Base-by-base conservation (phyloP, 2,329 filamentous ascomycete genomes). In the Aquanectria penicillioides region DNA sequence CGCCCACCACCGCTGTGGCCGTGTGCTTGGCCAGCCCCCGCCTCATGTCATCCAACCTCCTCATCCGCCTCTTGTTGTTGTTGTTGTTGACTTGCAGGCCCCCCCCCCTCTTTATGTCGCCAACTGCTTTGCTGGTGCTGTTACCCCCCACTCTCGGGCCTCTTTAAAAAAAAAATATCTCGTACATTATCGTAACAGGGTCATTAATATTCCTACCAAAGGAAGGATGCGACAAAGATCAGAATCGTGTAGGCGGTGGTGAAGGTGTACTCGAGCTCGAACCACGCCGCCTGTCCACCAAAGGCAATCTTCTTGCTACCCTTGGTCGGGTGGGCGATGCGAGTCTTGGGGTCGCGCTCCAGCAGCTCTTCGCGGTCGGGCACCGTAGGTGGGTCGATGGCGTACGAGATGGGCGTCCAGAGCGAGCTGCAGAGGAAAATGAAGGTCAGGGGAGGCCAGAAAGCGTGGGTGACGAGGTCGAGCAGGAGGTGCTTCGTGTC, bases 371-470 rank as follows among this genome's bases (percentile, higher is more conserved):
- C 82, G 13, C 86, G 80, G 26, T 86, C 82, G 0, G 85, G 84
- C 75, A 86, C 81, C 3, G 69, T 74, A 0, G 87, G 87, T 1
- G 87, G 87, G 62, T 83, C 83, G 51, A 89, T 82, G 20, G 85
- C 84, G 68, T 89, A 89, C 2, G 78, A 77, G 40, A 89, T 78
- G 0, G 87, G 87, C 0, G 80, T 85, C 83, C 84, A 87, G 22
- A 85, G 74, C 1, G 83, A 83, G 47, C 76, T 81, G 75, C 80
- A 81, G 43, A 83, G 78, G 67, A 84, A 83, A 37, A 86, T 66
- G 74, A 85, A 87, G 0, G 84, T 82, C 37, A 87, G 66, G 0
- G 86, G 86, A 6, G 85, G 85, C 86, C 86, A 89, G 74, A 83
- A 84, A 11, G 84, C 84, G 69, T 88, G 85, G 0, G 85, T 87